Conservation (phyloP, 352 stramenopile species). For the Phytopythium helicoides region DNA sequence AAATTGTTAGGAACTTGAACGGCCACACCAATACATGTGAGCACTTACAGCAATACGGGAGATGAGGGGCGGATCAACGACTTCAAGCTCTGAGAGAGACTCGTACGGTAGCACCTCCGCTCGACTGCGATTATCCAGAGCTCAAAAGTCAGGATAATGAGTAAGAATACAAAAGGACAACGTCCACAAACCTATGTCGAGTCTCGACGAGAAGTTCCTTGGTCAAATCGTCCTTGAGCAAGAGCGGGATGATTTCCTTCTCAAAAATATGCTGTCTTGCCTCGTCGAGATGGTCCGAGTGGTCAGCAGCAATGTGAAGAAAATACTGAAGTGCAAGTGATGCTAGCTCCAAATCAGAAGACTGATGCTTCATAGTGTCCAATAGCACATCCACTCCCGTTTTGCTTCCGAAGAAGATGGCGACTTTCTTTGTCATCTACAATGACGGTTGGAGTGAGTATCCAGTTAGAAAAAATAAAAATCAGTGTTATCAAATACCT, state of each 20-base stretch:
- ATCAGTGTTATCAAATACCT: conserved; percentile 23
- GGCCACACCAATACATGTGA: not conserved
- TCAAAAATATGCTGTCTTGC: conserved; percentile 41
- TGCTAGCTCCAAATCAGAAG: conserved; percentile 61
- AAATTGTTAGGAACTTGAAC: not conserved
- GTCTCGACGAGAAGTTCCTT: conserved; percentile 78
- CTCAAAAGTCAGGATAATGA: not conserved
- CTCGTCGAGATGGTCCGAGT: conserved; percentile 36
- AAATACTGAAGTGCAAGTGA: conserved; percentile 82
- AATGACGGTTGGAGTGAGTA: not conserved
- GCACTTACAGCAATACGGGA: conserved; percentile 68
- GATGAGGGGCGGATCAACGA: conserved; percentile 49
- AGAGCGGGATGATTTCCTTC: conserved; percentile 46
- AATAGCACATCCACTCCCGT: conserved; percentile 62
- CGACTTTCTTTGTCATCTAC: conserved; percentile 62
- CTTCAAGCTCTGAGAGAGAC: conserved; percentile 29
- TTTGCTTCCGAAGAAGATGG: conserved; percentile 41
- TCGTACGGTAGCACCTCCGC: conserved; percentile 61
- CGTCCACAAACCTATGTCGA: conserved; percentile 40
- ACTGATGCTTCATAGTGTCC: conserved; percentile 65
- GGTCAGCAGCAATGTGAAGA: conserved; percentile 67
- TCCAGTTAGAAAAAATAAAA: not conserved
- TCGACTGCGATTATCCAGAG: conserved; percentile 16
- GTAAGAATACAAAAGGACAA: not conserved
- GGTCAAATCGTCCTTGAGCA: conserved; percentile 61